phyloP scores from a whole-genome alignment of 805 yeast species.

The Brettanomyces sp. region DNA sequence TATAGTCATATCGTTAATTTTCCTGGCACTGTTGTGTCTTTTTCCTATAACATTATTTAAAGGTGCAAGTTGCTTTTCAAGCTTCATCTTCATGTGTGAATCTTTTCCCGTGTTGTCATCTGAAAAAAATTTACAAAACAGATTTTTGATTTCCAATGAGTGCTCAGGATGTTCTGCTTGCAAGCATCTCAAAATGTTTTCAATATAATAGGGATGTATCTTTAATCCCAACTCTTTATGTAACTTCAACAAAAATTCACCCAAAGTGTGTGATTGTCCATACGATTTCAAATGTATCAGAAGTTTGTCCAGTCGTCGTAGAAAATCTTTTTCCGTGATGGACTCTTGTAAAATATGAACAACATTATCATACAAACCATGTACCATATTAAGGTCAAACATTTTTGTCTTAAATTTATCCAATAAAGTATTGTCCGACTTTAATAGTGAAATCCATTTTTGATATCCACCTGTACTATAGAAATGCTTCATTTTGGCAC shows the following conservation, averaged over 20 bases:
- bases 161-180: constrained; percentile 14
- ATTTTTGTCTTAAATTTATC: constrained; percentile 7
- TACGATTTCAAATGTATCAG: constrained; percentile 10
- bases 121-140: constrained; percentile 5
- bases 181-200: constrained; percentile 14
- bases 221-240: constrained; percentile 15
- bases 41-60: neutral
- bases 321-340: constrained; percentile 5
- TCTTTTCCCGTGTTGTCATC: neutral
- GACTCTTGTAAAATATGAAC: constrained; percentile 4
- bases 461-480: constrained; percentile 7
- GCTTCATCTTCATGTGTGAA: neutral
- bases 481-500: constrained; percentile 5
- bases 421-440: neutral
- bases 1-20: constrained; percentile 5
- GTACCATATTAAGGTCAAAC: constrained; percentile 12
- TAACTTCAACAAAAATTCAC: constrained; percentile 17
- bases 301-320: constrained; percentile 7
- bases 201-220: constrained; percentile 11
- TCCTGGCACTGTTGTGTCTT: constrained; percentile 2
- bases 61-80: neutral
- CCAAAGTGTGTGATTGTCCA: constrained; percentile 14
- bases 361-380: constrained; percentile 7
- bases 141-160: constrained; percentile 10
- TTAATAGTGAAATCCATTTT: constrained; percentile 7